phyloP scores from a whole-genome alignment of 192 early-diverging fungal species.

The Backusella tarrabulga region DNA sequence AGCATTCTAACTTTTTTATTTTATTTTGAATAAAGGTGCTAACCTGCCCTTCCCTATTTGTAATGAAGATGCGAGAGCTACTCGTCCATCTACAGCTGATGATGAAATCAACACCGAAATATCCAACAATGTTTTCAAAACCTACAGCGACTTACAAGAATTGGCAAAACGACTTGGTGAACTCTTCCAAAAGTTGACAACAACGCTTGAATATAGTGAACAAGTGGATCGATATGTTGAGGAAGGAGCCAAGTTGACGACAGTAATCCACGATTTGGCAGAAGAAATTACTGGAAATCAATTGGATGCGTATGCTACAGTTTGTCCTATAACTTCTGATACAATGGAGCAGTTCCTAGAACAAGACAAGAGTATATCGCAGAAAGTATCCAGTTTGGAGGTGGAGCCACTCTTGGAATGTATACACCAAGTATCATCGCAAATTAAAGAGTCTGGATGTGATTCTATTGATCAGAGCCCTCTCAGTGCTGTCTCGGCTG shows the following conservation, averaged over 20 bases:
- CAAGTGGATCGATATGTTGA: neutral
- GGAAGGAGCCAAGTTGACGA: neutral
- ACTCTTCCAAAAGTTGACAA: neutral
- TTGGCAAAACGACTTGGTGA: slow-evolving; percentile 6
- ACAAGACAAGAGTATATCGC: neutral
- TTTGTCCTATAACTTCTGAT: neutral
- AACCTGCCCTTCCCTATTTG: slow-evolving; percentile 25
- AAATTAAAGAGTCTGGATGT: neutral
- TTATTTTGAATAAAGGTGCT: neutral
- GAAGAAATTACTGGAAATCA: neutral
- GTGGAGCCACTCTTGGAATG: neutral
- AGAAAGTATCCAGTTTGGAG: neutral
- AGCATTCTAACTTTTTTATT: neutral
- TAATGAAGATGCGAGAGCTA: slow-evolving; percentile 23
- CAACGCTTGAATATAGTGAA: neutral
- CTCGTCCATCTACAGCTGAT: slow-evolving; percentile 7
- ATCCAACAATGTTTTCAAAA: neutral
- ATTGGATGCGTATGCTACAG: neutral
- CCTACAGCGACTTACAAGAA: slow-evolving; percentile 11
- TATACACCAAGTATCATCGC: neutral
- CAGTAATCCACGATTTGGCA: neutral
- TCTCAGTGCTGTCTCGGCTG: neutral
- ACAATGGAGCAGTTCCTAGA: neutral
- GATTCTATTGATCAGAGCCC: neutral
- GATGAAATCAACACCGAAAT: slow-evolving; percentile 24